Base-by-base conservation (phyloP, 164 flowering plant genomes). In the Nelumbo lutea region DNA sequence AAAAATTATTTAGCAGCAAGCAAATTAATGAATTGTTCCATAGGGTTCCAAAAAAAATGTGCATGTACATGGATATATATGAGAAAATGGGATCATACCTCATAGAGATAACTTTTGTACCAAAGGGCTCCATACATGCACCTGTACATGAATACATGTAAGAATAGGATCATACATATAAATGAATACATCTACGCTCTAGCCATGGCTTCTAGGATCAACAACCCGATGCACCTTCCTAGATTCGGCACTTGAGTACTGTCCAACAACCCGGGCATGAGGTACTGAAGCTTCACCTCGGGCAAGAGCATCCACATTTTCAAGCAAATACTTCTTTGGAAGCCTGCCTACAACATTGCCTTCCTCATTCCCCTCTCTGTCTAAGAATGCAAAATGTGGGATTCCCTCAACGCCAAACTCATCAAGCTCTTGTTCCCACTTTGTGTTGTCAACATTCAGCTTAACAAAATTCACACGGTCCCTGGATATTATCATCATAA, bases 321-420 rank as follows among this genome's bases (percentile, higher is more conserved):
- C 96, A 48, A 83, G 83, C 8, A 90, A 64, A 70, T 86, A 91
- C 75, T 83, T 73, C 62, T 69, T 79, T 42, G 96, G 97, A 61
- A 94, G 88, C 72, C 86, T 83, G 9, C 98, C 98, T 2, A 91
- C 97, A 6, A 91, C 88, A 72, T 95, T 88, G 9, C 98, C 98
- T 74, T 94, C 96, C 74, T 95, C 98, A 50, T 95, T 91, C 59
- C 98, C 98, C 4, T 86, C 73, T 75, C 58, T 84, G 71, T 95
- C 98, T 68, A 95, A 76, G 81, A 95, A 95, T 8, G 97, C 91
- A 84, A 95, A 95, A 83, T 95, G 97, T 15, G 98, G 98, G 57
- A 95, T 95, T 6, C 98, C 98, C 83, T 95, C 98, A 42, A 95
- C 98, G 5, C 98, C 98, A 79, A 95, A 91, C 74, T 95, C 98